A percentile compares a stretch with the other conserved stretches of the same genome.
phyloP scores from a whole-genome alignment of 495 filamentous ascomycete species.

The Astrothelium subdiscretum region DNA sequence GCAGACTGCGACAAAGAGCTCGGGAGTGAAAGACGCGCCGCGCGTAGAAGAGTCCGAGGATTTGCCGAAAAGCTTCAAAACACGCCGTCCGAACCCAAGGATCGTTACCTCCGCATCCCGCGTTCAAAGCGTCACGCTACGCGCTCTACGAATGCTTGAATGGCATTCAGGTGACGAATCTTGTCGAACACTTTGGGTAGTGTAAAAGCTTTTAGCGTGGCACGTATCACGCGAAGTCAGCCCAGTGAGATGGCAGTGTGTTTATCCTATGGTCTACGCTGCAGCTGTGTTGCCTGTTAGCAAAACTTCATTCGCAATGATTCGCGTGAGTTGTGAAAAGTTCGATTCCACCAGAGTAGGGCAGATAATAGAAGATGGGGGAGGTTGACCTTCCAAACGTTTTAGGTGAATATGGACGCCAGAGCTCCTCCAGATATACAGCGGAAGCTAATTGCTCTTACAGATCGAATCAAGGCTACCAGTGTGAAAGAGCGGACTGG shows the following conservation, averaged over 20 bases:
- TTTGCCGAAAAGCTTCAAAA: constrained; percentile 1
- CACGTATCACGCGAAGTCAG: too few species aligned
- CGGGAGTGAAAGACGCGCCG: not conserved
- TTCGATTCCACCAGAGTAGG: not conserved
- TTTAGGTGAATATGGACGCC: not conserved
- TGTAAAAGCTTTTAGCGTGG: too few species aligned
- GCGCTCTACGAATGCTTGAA: too few species aligned
- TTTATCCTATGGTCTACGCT: not conserved
- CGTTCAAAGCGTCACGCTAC: too few species aligned
- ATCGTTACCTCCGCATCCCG: too few species aligned
- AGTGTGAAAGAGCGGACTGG: constrained; percentile 17
- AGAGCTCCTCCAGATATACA: not conserved
- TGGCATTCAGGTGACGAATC: too few species aligned
- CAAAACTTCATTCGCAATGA: not conserved
- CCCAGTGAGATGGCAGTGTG: not conserved
- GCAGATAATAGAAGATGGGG: constrained; percentile 10
- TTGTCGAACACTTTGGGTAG: too few species aligned
- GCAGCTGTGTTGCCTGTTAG: not conserved
- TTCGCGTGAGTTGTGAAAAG: not conserved
- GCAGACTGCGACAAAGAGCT: not conserved
- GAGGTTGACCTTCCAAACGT: constrained; percentile 11
- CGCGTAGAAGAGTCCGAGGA: not conserved
- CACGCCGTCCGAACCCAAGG: too few species aligned
- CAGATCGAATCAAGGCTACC: constrained; percentile 10
- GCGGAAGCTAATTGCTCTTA: not conserved